Evolutionary conservation across 2,329 filamentous ascomycete species (phyloP), one percentile per base, ranked within the genome.

Genomic region (Aspergillus texensis): DNA sequence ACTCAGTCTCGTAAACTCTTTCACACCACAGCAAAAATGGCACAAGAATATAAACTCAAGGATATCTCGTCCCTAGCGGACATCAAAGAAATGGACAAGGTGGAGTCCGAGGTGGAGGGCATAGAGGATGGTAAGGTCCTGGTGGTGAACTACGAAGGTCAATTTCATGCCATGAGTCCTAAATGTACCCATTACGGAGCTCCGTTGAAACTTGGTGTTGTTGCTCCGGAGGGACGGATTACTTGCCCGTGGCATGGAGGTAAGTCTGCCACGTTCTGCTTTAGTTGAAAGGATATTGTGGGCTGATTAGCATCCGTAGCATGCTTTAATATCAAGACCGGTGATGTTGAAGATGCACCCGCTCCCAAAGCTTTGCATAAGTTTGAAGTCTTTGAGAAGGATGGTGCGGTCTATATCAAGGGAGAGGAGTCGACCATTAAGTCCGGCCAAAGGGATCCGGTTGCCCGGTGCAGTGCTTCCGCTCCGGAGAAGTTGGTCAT

Each of bases 221-320:
- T 99, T 67, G 92, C 92, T 9, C 87, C 88, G 3, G 89, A 91
- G 69, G 95, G 95, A 6, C 86, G 93, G 57, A 79, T 99, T 66
- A 97, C 92, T 8, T 99, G 95, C 77, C 93, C 94, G 4, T 98
- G 95, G 95, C 94, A 98, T 77, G 94, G 94, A 82, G 93, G 92
- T 95, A 76, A 68, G 84, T 77, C 21, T 54, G n/a, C 34, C 55
- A 16, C n/a, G 32, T 16, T 32, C 54, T n/a, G 43, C 34, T 32
- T 12, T 11, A 4, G 48, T 55, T 19, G 41, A 19, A 41, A 59
- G 24, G 24, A 52, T 62, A 14, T 16, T 16, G 34, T 64, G n/a
- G 43, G 68, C 55, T 72, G 55, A 69, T 55, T 21, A 56, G 48
- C 30, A 34, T n/a, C 16, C 48, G 58, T 67, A 94, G 95, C 95